A percentile compares a stretch with the other conserved stretches of the same genome.
phyloP scores from a whole-genome alignment of 768 basidiomycete species.

The Suillus variegatus region DNA sequence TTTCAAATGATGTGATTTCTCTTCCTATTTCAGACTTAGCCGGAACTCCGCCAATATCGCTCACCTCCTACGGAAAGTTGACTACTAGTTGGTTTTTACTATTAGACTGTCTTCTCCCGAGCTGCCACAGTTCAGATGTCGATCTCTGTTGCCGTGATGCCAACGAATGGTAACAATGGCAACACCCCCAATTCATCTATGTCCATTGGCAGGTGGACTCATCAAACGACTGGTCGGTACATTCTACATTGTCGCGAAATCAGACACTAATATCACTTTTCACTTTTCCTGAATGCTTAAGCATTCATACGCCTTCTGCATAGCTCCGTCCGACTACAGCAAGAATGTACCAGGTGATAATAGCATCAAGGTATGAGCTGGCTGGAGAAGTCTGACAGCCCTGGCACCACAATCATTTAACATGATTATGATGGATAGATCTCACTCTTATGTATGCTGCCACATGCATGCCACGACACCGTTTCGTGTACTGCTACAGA shows the following conservation, averaged over 20 bases:
- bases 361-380: neutral
- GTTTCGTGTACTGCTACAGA: neutral
- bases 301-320: conserved; percentile 24
- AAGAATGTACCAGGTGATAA: conserved; percentile 3
- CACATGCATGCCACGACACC: conserved; percentile 4
- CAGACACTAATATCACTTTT: conserved; percentile 45
- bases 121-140: conserved; percentile 29
- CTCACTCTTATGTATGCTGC: neutral
- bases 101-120: neutral
- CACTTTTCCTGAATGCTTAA: conserved; percentile 56
- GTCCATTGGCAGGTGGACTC: conserved; percentile 6
- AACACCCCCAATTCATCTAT: conserved; percentile 10
- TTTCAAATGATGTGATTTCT: too few relatives aligned
- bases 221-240: conserved; percentile 15
- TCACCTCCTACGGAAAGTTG: too few relatives aligned
- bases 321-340: conserved; percentile 13
- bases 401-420: neutral
- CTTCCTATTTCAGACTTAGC: too few relatives aligned
- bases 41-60: too few relatives aligned
- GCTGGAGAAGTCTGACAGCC: neutral
- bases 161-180: conserved; percentile 1
- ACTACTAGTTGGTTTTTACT: too few relatives aligned
- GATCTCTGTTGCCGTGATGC: conserved; percentile 38
- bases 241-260: conserved; percentile 3
- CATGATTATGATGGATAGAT: neutral